Percentiles rank a stretch among this genome's conserved stretches.
phyloP scores from a whole-genome alignment of 305 asterid species.

The Rubia peregrina region DNA sequence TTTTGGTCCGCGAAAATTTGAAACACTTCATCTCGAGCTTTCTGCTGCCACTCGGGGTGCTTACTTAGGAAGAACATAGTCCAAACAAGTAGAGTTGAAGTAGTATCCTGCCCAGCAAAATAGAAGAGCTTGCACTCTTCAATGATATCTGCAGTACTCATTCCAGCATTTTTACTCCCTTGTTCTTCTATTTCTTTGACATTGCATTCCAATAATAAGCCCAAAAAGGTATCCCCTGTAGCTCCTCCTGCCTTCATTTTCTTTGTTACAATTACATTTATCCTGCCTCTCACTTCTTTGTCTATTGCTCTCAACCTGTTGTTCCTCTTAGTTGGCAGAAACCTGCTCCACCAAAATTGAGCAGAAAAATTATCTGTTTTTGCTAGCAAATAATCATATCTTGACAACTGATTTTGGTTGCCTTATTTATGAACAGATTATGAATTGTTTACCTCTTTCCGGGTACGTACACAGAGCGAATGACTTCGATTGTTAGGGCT shows the following conservation, averaged over 20 bases:
- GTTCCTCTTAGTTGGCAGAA: conserved; percentile 32
- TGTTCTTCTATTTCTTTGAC: conserved; percentile 20
- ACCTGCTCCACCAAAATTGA: conserved; percentile 14
- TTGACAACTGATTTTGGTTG: too few relatives aligned
- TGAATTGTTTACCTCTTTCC: conserved; percentile 19
- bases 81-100: conserved; percentile 17
- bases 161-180: conserved; percentile 6
- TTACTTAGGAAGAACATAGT: conserved; percentile 14
- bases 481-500: conserved; percentile 27
- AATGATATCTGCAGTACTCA: conserved; percentile 16
- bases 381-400: background rate
- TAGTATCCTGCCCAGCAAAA: conserved; percentile 21
- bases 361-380: background rate
- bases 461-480: conserved; percentile 30
- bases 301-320: conserved; percentile 31
- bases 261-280: conserved; percentile 27
- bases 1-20: conserved; percentile 7
- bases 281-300: conserved; percentile 20
- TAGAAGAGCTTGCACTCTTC: conserved; percentile 22
- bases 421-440: too few relatives aligned
- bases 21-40: conserved; percentile 19
- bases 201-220: conserved; percentile 30
- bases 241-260: conserved; percentile 23
- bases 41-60: conserved; percentile 18
- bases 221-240: conserved; percentile 28